These are phyloP conservation scores for Citrus unshiu DNA, from an alignment of 345 rosid genomes.

Conservation along the genomic window DNA sequence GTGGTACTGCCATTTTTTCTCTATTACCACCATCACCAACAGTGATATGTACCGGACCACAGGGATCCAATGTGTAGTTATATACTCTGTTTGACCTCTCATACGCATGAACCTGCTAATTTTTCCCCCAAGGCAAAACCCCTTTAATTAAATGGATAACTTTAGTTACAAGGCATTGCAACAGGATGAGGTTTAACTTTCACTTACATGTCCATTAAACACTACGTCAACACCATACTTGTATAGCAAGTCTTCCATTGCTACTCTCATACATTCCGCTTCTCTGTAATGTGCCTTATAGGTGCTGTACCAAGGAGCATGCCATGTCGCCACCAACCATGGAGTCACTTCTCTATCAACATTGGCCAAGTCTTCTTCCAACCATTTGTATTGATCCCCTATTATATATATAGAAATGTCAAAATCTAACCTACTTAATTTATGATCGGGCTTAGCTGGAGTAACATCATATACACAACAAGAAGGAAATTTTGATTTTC, in stretches of 20 bases:
- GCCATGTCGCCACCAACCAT: slow-evolving; percentile 87
- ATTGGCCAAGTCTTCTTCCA: slow-evolving; percentile 57
- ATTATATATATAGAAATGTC: background rate
- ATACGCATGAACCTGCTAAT: slow-evolving; percentile 75
- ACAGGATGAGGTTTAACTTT: background rate
- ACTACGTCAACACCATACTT: slow-evolving; percentile 63
- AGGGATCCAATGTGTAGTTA: slow-evolving; percentile 74
- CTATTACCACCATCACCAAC: slow-evolving; percentile 80
- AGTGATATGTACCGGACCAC: slow-evolving; percentile 72
- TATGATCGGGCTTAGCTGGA: background rate
- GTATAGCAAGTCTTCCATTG: slow-evolving; percentile 80
- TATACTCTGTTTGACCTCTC: slow-evolving; percentile 91
- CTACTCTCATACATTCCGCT: slow-evolving; percentile 81
- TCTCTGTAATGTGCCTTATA: slow-evolving; percentile 77
- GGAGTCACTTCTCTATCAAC: slow-evolving; percentile 71
- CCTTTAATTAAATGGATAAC: background rate
- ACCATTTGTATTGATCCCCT: slow-evolving; percentile 86
- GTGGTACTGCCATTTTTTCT: slow-evolving; percentile 58
- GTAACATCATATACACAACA: background rate
- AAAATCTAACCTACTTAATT: background rate
- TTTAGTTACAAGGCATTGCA: too few species aligned
- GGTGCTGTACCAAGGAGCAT: slow-evolving; percentile 87
- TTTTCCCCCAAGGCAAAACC: background rate
- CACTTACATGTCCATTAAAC: slow-evolving; percentile 76
- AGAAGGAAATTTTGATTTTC: background rate